Conservation (phyloP, 2,329 filamentous ascomycete species). For the Furcasterigmium sp. region DNA sequence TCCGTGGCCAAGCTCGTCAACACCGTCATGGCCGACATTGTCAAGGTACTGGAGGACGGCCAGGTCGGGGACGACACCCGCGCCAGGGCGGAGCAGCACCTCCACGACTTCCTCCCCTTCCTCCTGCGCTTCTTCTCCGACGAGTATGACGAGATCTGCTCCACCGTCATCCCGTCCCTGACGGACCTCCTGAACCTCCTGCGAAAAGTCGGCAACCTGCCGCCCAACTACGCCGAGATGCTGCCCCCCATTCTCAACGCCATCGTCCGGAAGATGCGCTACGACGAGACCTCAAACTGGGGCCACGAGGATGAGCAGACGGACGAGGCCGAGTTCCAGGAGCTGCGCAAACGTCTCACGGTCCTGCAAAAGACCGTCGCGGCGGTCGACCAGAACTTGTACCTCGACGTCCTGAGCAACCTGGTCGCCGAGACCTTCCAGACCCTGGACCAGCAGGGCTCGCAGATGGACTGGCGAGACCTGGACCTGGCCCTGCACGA, state of each 20-base stretch:
- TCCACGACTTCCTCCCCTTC: conserved; percentile 80
- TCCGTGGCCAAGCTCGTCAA: conserved; percentile 95
- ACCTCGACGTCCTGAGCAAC: conserved; percentile 81
- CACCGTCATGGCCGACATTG: conserved; percentile 79
- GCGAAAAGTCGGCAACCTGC: conserved; percentile 72
- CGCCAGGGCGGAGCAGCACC: conserved; percentile 71
- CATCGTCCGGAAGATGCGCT: conserved; percentile 94
- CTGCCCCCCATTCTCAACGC: conserved; percentile 84
- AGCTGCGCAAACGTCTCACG: conserved; percentile 83
- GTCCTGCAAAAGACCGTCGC: conserved; percentile 90
- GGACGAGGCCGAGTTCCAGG: conserved; percentile 95
- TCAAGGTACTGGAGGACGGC: conserved; percentile 72
- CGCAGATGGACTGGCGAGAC: conserved; percentile 87
- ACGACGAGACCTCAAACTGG: conserved; percentile 92
- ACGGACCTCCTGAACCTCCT: conserved; percentile 90
- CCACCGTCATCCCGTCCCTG: conserved; percentile 86
- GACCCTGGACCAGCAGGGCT: conserved; percentile 67
- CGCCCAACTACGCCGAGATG: conserved; percentile 72
- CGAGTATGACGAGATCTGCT: conserved; percentile 97
- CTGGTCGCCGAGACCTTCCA: conserved; percentile 86
- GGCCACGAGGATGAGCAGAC: conserved; percentile 91
- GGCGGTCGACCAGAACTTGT: conserved; percentile 79
- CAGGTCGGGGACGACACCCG: conserved; percentile 58
- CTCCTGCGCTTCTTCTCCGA: conserved; percentile 93
- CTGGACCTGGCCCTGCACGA: conserved; percentile 90